Base-by-base conservation (phyloP, 148 eudicot species). In the Fagopyrum homotropicum region DNA sequence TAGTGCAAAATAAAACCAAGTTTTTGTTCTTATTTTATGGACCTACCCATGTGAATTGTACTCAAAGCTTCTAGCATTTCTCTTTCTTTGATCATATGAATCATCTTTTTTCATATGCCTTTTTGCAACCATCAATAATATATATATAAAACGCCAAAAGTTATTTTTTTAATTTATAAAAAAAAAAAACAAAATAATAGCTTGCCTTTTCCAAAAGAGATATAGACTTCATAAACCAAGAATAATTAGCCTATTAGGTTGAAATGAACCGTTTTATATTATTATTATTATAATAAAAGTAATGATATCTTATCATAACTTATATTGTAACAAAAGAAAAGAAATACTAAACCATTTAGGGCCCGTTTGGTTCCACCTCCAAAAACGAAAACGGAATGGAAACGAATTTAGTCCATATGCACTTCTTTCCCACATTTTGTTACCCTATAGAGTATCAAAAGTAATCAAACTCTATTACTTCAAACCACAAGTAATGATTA, bases 31-130 rank as follows among this genome's bases (percentile, higher is more conserved):
- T 35, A 4, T 12, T 9, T 51, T 6, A 16, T 55, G 60, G 60
- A 56, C 60, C 60, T 56, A 56, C 60, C 60, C 60, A 56, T 17
- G 60, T 56, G 60, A 56, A 17, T 56, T 56, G 56, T 51, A 35
- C 40, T 51, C 56, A 51, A 51, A 2, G 16, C 14, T 51, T 14
- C 56, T 35, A 51, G 2, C 4, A 9, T 51, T 9, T 51, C 56
- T 51, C 16, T 47, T 47, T 47, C 50, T 51, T 51, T 51, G 56
- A 51, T 51, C 56, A 51, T 51, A 51, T 16, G n/a, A 19, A 56
- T 56, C 60, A 56, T 22, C 60, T 56, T 17, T 56, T 56, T n/a
- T 4, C 60, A 56, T 56, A 51, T 56, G 4, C 3, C 26, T 16
- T 56, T 56, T 56, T 56, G 22, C 60, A 0, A 51, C 55, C 55